Base-by-base conservation (phyloP, 1,284 basidiomycete genomes). In the Malassezia equina region DNA sequence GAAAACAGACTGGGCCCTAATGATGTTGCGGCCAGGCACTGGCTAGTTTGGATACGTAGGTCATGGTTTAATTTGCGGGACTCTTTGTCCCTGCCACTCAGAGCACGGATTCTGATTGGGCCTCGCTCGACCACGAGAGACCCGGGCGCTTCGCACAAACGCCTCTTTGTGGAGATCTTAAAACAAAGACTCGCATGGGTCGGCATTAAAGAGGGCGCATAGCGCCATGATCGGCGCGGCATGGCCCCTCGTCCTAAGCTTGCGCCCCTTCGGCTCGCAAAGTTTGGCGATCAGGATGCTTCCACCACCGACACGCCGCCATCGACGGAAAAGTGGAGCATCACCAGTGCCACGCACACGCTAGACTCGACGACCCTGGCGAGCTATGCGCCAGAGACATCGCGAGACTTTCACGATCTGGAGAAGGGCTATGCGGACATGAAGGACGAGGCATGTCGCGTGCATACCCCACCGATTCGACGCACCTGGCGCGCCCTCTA, bases 401-500 rank as follows among this genome's bases (percentile, higher is more conserved):
- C 32, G 34, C 34, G 6, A 13, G 34, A 39, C 17, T 7, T 39
- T 7, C 4, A 4, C 4, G 24, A 43, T 15, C 24, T 17, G 13
- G 41, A 43, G 7, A 43, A 43, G n/a, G 9, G 41, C 4, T 3
- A 27, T 7, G 24, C 7, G 2, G 40, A 25, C 3, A 7, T 5
- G 8, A 25, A 24, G 11, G 25, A 21, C 9, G 24, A n/a, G 2
- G 19, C 45, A 19, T 32, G 17, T 13, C 33, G 33, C 21, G 21
- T 39, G 9, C 3, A 39, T n/a, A 17, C 15, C 4, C 47, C 48
- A 13, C n/a, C 43, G 15, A 13, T 41, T 7, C 48, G 43, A 4
- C 65, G 63, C 28, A 27, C 63, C 13, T 33, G 68, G 7, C 56
- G 57, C 4, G 54, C 65, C 3, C 60, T 73, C 11, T 71, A 66